Conservation (phyloP, 2,329 filamentous ascomycete species). For the Microdochium trichocladiopsis region DNA sequence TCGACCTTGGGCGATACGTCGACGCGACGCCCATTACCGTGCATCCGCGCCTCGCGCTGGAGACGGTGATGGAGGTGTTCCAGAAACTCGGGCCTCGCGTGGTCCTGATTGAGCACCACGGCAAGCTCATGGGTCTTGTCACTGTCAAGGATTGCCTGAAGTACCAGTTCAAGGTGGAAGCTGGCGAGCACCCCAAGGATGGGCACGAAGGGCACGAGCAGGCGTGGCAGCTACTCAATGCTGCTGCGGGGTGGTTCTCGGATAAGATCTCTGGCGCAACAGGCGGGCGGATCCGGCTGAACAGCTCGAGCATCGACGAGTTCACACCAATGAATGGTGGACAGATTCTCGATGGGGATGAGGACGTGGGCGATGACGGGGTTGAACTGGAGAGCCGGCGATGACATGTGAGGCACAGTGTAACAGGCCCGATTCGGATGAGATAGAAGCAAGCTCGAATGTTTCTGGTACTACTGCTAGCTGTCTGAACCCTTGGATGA, state of each 20-base stretch:
- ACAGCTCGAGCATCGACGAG: conserved; percentile 26
- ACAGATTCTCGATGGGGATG: conserved; percentile 42
- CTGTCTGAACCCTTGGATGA: too few species aligned
- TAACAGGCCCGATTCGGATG: neutral
- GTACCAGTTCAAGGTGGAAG: conserved; percentile 95
- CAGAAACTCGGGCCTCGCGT: conserved; percentile 95
- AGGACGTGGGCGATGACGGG: conserved; percentile 37
- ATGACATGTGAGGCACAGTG: neutral
- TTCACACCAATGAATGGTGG: conserved; percentile 11
- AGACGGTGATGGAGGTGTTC: conserved; percentile 98
- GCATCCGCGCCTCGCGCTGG: conserved; percentile 83
- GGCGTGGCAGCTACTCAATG: conserved; percentile 53
- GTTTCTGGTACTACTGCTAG: too few species aligned
- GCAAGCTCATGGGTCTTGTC: conserved; percentile 74
- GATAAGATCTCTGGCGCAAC: conserved; percentile 44
- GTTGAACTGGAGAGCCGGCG: conserved; percentile 20
- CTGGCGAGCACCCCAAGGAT: conserved; percentile 64
- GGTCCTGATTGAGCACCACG: conserved; percentile 86
- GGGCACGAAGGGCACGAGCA: conserved; percentile 61
- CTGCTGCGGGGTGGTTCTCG: conserved; percentile 50
- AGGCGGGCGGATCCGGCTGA: conserved; percentile 50
- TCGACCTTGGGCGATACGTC: conserved; percentile 84
- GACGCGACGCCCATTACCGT: conserved; percentile 86
- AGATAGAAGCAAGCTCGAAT: too few species aligned
- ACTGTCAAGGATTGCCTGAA: conserved; percentile 97